phyloP scores from a whole-genome alignment of 768 basidiomycete genomes.

The Suillus cothurnatus region DNA sequence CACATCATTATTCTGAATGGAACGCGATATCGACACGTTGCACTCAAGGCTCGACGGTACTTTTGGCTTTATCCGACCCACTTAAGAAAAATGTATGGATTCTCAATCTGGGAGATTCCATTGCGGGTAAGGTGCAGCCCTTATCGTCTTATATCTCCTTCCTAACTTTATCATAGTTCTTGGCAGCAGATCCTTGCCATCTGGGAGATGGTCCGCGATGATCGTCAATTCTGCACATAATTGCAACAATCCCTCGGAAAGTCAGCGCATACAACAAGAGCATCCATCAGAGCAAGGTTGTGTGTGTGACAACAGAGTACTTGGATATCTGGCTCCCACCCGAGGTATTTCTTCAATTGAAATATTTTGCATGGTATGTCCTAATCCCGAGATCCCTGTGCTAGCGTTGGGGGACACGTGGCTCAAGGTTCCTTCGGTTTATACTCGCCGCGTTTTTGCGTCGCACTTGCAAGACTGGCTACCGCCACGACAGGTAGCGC shows the following conservation, averaged over 20 bases:
- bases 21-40: constrained; percentile 34
- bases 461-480: constrained; percentile 28
- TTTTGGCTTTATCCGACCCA: constrained; percentile 35
- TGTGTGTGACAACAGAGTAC: constrained; percentile 33
- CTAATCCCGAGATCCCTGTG: constrained; percentile 18
- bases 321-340: constrained; percentile 42
- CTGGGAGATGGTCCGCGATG: constrained; percentile 23
- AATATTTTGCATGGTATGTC: constrained; percentile 1
- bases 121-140: constrained; percentile 28
- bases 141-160: neutral
- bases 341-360: constrained; percentile 29
- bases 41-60: constrained; percentile 35
- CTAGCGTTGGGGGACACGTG: constrained; percentile 31
- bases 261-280: constrained; percentile 30
- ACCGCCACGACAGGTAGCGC: constrained; percentile 15
- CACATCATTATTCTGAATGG: constrained; percentile 39
- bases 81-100: constrained; percentile 33
- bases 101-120: constrained; percentile 38
- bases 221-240: constrained; percentile 34
- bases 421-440: constrained; percentile 36
- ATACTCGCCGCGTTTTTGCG: constrained; percentile 35
- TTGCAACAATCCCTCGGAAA: constrained; percentile 29
- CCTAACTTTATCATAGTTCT: constrained; percentile 24
- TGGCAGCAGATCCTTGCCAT: constrained; percentile 16
- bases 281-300: constrained; percentile 34